phyloP scores from a whole-genome alignment of 2,329 filamentous ascomycete genomes.

The Phaeosphaeriaceae sp. region DNA sequence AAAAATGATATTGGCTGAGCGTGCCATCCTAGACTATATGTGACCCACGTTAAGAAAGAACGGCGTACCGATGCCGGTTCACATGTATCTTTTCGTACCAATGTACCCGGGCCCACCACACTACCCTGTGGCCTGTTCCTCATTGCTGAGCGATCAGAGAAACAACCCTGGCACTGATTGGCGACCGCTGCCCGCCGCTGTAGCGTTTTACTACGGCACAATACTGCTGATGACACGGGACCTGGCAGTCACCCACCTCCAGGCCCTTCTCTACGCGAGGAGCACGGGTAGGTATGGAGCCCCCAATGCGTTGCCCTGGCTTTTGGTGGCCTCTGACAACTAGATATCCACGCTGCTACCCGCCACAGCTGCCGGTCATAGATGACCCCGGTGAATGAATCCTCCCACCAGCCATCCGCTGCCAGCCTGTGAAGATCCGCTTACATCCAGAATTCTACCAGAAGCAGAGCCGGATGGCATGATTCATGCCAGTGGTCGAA shows the following conservation, averaged over 20 bases:
- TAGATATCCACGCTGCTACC: conserved; percentile 23
- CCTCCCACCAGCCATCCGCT: conserved; percentile 24
- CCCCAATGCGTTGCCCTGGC: conserved; percentile 22
- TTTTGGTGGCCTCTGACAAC: conserved; percentile 22
- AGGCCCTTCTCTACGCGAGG: conserved; percentile 26
- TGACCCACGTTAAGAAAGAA: conserved; percentile 25
- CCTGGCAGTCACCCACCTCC: conserved; percentile 27
- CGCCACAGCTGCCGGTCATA: conserved; percentile 41
- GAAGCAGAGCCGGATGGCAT: conserved; percentile 30
- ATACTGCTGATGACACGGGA: conserved; percentile 34
- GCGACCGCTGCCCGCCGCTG: conserved; percentile 29
- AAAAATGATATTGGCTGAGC: conserved; percentile 48
- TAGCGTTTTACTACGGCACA: conserved; percentile 11
- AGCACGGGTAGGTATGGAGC: conserved; percentile 16
- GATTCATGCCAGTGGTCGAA: conserved; percentile 32
- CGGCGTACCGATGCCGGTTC: conserved; percentile 42
- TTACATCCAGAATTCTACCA: conserved; percentile 36
- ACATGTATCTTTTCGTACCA: conserved; percentile 41
- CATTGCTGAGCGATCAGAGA: conserved; percentile 37
- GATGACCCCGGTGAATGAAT: conserved; percentile 31
- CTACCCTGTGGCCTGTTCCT: conserved; percentile 21
- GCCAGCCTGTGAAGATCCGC: conserved; percentile 37
- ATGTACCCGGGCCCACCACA: conserved; percentile 26
- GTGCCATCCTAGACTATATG: conserved; percentile 42
- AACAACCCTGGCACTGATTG: conserved; percentile 38